These are phyloP conservation scores for Monosporascus sp. DNA, from an alignment of 2,329 filamentous ascomycete genomes.

Conservation along the genomic window DNA sequence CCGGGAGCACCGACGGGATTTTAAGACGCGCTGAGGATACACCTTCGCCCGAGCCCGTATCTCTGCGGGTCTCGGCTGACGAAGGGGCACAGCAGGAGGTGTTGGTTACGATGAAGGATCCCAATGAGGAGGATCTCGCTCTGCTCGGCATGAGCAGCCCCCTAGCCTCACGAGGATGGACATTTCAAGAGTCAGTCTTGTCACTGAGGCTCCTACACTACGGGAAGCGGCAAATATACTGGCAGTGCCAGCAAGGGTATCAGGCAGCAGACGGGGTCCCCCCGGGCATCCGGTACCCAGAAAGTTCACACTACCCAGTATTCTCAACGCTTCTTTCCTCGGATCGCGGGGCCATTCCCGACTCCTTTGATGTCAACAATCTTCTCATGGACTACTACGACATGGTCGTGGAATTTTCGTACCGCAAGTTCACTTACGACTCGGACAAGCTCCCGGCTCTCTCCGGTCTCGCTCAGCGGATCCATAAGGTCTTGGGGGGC, in stretches of 20 bases:
- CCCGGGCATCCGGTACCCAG: not conserved
- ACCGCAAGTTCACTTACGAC: not conserved
- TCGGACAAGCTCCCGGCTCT: slow-evolving; percentile 3
- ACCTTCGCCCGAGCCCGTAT: too few species aligned
- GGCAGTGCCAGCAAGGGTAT: slow-evolving; percentile 1
- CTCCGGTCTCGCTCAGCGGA: not conserved
- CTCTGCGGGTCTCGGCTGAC: too few species aligned
- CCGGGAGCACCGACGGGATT: slow-evolving; percentile 1
- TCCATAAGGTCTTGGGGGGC: not conserved
- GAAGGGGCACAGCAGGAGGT: too few species aligned
- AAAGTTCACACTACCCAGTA: too few species aligned
- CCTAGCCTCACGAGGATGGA: slow-evolving; percentile 1
- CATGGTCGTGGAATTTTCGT: not conserved
- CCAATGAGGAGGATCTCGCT: not conserved
- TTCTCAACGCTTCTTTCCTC: too few species aligned
- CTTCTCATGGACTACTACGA: not conserved
- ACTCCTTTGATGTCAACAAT: too few species aligned
- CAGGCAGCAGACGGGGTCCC: slow-evolving; percentile 1
- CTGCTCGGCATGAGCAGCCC: not conserved
- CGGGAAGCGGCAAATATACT: slow-evolving; percentile 3
- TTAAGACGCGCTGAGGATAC: not conserved
- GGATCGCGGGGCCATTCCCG: too few species aligned
- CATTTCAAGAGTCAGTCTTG: slow-evolving; percentile 3
- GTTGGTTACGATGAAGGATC: too few species aligned
- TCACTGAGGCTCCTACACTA: slow-evolving; percentile 1